These are phyloP conservation scores for Pulveroboletus ravenelii DNA, from an alignment of 768 basidiomycete species.

Conservation along the genomic window DNA sequence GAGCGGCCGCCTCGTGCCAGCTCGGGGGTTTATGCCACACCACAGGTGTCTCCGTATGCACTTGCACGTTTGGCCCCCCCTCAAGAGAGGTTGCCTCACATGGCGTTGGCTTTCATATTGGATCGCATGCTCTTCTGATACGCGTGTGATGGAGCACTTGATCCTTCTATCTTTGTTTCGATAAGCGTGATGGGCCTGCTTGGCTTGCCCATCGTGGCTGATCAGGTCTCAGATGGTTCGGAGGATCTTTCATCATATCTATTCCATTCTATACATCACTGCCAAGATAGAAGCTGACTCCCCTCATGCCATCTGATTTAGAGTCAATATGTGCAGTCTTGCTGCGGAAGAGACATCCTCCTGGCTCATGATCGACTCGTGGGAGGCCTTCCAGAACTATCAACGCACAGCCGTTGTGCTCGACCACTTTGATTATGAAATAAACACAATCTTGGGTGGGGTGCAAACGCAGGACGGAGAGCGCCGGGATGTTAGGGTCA, in stretches of 20 bases:
- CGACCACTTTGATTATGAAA: slow-evolving; percentile 94
- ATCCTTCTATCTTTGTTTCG: slow-evolving; percentile 13
- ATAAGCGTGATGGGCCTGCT: slow-evolving; percentile 8
- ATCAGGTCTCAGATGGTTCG: slow-evolving; percentile 3
- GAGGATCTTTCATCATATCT: slow-evolving; percentile 5
- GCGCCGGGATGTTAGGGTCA: slow-evolving; percentile 71
- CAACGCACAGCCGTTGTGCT: slow-evolving; percentile 95
- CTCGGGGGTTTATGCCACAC: neutral
- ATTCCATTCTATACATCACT: neutral
- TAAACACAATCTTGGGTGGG: slow-evolving; percentile 83
- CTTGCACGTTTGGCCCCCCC: slow-evolving; percentile 1
- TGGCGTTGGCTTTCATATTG: slow-evolving; percentile 5
- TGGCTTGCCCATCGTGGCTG: slow-evolving; percentile 7
- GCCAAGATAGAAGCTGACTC: slow-evolving; percentile 19
- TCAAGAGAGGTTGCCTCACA: slow-evolving; percentile 11
- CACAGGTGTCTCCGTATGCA: slow-evolving; percentile 2
- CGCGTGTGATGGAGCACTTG: slow-evolving; percentile 2
- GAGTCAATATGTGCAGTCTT: slow-evolving; percentile 83
- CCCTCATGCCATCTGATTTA: slow-evolving; percentile 30
- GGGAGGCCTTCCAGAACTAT: slow-evolving; percentile 95
- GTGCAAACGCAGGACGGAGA: slow-evolving; percentile 69
- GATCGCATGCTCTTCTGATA: slow-evolving; percentile 9
- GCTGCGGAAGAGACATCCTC: slow-evolving; percentile 86
- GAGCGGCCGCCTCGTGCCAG: slow-evolving; percentile 19
- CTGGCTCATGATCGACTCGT: slow-evolving; percentile 97